Evolutionary conservation across 2,329 filamentous ascomycete genomes (phyloP).

Genomic region (Talaromyces albobiverticillius): DNA sequence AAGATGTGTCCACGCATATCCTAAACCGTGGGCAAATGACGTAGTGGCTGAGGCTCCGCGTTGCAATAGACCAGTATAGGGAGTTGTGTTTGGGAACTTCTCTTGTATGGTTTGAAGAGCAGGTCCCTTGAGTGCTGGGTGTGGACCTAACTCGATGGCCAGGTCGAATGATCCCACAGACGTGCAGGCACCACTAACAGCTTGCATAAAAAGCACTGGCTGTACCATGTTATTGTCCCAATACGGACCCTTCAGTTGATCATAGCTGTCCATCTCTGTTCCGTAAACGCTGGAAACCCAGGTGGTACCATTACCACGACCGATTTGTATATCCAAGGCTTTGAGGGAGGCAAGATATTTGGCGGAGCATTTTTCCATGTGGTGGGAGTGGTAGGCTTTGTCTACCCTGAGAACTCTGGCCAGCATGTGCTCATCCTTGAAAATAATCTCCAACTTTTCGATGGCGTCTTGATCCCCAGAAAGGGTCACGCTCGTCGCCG

Average conservation of each 20-base stretch:
- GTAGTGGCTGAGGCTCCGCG: no score
- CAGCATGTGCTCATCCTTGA: slow-evolving; percentile 31
- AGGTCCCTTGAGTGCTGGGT: not conserved
- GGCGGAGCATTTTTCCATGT: slow-evolving; percentile 41
- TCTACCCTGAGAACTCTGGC: slow-evolving; percentile 32
- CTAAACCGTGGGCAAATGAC: no score
- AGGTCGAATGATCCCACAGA: no score
- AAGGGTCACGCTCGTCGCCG: slow-evolving; percentile 35
- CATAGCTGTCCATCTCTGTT: no score
- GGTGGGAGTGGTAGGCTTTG: slow-evolving; percentile 41
- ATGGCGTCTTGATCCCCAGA: slow-evolving; percentile 37
- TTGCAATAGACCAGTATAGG: no score
- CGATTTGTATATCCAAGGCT: no score
- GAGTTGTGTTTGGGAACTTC: no score
- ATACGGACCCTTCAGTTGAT: no score
- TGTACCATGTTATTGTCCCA: not conserved
- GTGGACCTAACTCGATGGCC: not conserved
- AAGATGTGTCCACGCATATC: no score
- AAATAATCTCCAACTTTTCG: slow-evolving; percentile 18
- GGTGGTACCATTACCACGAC: slow-evolving; percentile 17
- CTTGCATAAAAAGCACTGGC: not conserved
- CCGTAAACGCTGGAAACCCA: no score
- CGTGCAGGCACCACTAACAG: not conserved
- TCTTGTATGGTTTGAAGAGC: no score
- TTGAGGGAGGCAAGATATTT: slow-evolving; percentile 24